Base-by-base conservation (phyloP, 148 eudicot species). In the Nepenthes mirabilis region DNA sequence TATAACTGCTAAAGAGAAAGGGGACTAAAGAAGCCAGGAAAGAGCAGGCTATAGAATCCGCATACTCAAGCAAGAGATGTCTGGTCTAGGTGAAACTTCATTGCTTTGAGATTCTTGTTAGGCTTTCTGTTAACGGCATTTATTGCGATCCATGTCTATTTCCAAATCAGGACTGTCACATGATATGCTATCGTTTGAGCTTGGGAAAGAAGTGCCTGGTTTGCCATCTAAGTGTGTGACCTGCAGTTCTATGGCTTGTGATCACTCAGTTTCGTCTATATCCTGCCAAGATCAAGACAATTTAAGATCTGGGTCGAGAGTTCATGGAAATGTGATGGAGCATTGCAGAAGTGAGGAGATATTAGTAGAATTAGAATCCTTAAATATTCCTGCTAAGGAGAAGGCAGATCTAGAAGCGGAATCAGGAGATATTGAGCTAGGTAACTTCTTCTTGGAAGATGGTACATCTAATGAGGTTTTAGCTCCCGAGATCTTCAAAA, bases 1-100 rank as follows among this genome's bases (percentile, higher is more conserved):
- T 67, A 57, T 78, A 68, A 68, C 66, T 65, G 94, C 98, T 60
- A 93, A 93, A 82, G 82, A 76, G 52, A 82, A 77, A 75, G 72
- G 76, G 56, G 98, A 93, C 88, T 88, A 79, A 69, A 71, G 66
- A 65, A 66, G 79, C 63, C 91, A 88, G 67, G 82, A 88, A 73
- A 73, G 75, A 65, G 96, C 96, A 53, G 82, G 98, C 72, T 68
- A 69, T 66, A 68, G 56, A 60, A 93, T 93, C 67, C 84, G 88
- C 66, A 77, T 73, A 63, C 88, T 93, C 72, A 93, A 85, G 77
- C 86, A 88, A 73, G 95, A 93, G 75, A 78, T 93, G 75, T 74
- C 87, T 66, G 73, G 76, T 57, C 68, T 80, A 86, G 98, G 98
- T 93, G 47, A 49, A 57, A 33, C 13, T 56, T 60, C 40, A 52